Base-by-base conservation (phyloP, 2,329 filamentous ascomycete genomes). In the Fusarium sp. region DNA sequence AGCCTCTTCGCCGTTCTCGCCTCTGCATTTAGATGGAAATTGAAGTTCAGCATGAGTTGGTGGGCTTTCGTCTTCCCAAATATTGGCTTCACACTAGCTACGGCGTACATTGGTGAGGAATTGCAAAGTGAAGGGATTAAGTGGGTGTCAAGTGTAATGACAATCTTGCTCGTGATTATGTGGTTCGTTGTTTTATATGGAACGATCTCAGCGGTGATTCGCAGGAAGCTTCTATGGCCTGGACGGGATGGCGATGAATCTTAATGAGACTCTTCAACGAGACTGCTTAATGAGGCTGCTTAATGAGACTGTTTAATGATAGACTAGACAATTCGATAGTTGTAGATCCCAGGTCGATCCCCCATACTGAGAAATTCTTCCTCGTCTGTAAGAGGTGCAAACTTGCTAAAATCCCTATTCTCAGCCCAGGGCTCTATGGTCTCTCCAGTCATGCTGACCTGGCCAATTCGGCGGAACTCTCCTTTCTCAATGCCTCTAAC, bases 1-100 rank as follows among this genome's bases (percentile, higher is more conserved):
- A 76, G 70, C 4, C 58, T 78, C 2, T 55, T 79, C 18, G 73
- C 78, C 2, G 77, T 77, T 0, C 22, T 78, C 14, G 69, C 69
- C 1, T 69, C 72, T 3, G 65, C 63, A 2, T 22, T 68, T 1
- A 68, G 63, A 17, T 72, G 65, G 64, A 76, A 60, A 32, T 48
- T 78, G 12, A 65, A 75, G 13, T 79, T 74, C 18, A 77, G 76
- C n/a, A 74, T 79, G 75, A 61, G 73, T 8, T 79, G 77, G 77
- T 79, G 77, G 76, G 75, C 77, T 12, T 69, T 79, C 47, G 70
- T 79, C 12, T 79, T 79, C n/a, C 76, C 77, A 10, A 79, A 78
- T n/a, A 66, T 79, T 10, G 77, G 77, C 11, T 79, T 77, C 26
- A 70, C 72, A 1, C 65, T 79, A 15, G 77, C 76, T 8, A 79